Evolutionary conservation across 2,329 filamentous ascomycete genomes (phyloP), one percentile per base, ranked within the genome.

Genomic region (Xylogone sp.): DNA sequence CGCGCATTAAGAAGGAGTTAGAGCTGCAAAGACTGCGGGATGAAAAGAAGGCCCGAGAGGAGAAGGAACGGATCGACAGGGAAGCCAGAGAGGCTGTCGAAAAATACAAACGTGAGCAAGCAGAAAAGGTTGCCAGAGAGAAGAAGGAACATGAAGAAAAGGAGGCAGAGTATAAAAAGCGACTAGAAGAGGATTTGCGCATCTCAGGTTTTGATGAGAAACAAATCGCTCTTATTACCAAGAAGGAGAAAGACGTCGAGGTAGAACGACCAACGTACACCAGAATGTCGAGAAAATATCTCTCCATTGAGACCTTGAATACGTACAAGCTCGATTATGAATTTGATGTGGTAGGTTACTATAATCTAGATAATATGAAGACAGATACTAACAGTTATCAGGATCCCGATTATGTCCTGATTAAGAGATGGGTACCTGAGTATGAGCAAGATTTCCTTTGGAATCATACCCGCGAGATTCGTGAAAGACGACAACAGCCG

Each of bases 351-450:
- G 82, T 84, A 69, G 2, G 31, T 21, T 8, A 21, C 22, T 46
- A 19, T 8, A 29, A 13, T 29, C 10, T 21, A 19, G 27, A 12
- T 10, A 34, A n/a, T 18, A n/a, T 21, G 10, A n/a, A 29, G n/a
- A 10, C 16, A 16, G 21, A 42, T 43, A 45, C 58, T 82, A 70
- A 68, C 63, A 60, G 13, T 51, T 71, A 47, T 66, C 58, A 83
- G 75, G 84, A 91, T 61, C 77, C 81, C 18, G 82, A 87, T 45
- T 91, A 82, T 59, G 74, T 91, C 50, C 69, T 92, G 53, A 87
- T 91, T 70, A 88, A 87, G 68, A 77, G 83, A 51, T 88, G 82
- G 82, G 82, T 91, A 48, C 79, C 82, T 3, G 83, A 90, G 59
- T 79, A 81, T 55, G 81, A 90, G 64, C 87, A 90, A 62, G 80